Evolutionary conservation across 2,329 filamentous ascomycete genomes (phyloP).

Genomic region (Fusarium irregulare): DNA sequence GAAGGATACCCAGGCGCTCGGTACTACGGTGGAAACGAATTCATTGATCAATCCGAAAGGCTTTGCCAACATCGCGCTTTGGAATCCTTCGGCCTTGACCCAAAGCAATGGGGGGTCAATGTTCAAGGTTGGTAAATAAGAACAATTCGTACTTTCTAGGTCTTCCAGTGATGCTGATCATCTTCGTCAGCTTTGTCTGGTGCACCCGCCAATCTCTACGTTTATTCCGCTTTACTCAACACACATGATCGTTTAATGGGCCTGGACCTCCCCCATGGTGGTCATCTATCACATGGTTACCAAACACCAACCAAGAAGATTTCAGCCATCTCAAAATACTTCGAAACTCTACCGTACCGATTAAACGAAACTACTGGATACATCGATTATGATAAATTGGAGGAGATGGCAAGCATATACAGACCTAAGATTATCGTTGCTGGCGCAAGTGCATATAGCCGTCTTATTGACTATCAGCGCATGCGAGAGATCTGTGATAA

Average conservation of each 20-base stretch:
- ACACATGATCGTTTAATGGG: slow-evolving; percentile 97
- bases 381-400: slow-evolving; percentile 94
- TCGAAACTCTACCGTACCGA: slow-evolving; percentile 96
- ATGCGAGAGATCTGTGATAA: slow-evolving; percentile 94
- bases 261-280: slow-evolving; percentile 94
- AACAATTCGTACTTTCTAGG: background rate
- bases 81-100: slow-evolving; percentile 84
- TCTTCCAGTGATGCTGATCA: slow-evolving; percentile 22
- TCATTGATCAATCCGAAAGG: slow-evolving; percentile 90
- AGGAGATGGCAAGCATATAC: slow-evolving; percentile 88
- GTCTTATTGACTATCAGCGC: slow-evolving; percentile 92
- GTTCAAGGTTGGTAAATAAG: slow-evolving; percentile 77
- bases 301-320: slow-evolving; percentile 95
- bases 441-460: slow-evolving; percentile 94
- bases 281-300: slow-evolving; percentile 96
- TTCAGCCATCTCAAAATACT: slow-evolving; percentile 98
- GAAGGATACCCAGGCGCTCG: slow-evolving; percentile 96
- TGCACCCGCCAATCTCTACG: slow-evolving; percentile 82
- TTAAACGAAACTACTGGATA: slow-evolving; percentile 89
- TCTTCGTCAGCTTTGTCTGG: slow-evolving; percentile 76
- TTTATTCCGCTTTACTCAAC: slow-evolving; percentile 92
- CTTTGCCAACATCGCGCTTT: slow-evolving; percentile 92
- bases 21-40: slow-evolving; percentile 97
- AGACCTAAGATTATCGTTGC: slow-evolving; percentile 96
- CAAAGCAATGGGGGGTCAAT: slow-evolving; percentile 95